Conservation (phyloP, 306 rosid species). For the Pyrus betulifolia region DNA sequence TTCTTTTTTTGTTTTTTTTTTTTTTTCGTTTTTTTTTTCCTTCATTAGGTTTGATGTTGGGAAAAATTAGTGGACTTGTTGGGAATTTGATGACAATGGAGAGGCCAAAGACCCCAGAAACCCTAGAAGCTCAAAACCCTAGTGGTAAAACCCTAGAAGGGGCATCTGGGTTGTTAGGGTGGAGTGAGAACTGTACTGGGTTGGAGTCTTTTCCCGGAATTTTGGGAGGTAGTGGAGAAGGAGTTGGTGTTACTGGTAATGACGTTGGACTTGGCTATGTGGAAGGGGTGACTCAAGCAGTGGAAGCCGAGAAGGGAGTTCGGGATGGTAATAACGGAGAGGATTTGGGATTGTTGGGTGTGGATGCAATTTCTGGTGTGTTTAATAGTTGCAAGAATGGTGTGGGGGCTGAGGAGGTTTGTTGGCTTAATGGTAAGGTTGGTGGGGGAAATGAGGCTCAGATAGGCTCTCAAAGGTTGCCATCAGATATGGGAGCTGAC, state of each 20-base stretch:
- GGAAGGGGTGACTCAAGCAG: constrained; percentile 3
- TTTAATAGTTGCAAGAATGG: neutral
- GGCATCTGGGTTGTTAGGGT: constrained; percentile 23
- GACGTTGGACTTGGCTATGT: constrained; percentile 10
- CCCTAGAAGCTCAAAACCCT: constrained; percentile 34
- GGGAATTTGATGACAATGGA: constrained; percentile 25
- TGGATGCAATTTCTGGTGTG: neutral
- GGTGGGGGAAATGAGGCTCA: constrained; percentile 13
- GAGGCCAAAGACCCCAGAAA: constrained; percentile 34
- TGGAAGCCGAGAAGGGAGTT: neutral
- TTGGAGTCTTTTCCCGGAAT: constrained; percentile 6
- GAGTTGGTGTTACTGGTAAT: constrained; percentile 3
- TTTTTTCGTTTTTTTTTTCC: neutral
- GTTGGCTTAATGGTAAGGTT: neutral
- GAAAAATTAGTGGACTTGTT: neutral
- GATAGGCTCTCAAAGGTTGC: neutral
- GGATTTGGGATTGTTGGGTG: constrained; percentile 1
- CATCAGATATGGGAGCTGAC: neutral
- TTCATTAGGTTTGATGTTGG: constrained; percentile 22
- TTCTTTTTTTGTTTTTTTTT: neutral
- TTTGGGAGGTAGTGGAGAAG: constrained; percentile 11
- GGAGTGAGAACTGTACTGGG: constrained; percentile 11
- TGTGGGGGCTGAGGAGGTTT: constrained; percentile 9
- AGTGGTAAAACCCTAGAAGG: constrained; percentile 18
- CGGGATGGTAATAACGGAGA: neutral